Base-by-base conservation (phyloP, 257 asterid species). In the Marsdenia floribunda region DNA sequence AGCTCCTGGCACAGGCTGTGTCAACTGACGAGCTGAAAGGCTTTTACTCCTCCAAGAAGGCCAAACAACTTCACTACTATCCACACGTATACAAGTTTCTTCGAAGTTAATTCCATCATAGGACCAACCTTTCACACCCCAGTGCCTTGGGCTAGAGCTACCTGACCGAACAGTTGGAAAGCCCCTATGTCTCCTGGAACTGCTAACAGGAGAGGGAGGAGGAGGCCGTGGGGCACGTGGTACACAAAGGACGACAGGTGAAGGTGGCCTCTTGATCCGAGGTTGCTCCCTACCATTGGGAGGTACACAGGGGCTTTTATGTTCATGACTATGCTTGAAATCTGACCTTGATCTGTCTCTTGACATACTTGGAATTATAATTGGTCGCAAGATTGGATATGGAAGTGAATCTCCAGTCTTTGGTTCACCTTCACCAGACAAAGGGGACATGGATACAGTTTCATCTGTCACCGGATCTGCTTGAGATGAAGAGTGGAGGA, bases 41-140 rank as follows among this genome's bases (percentile, higher is more conserved):
- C 88, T 80, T 86, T 95, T 93, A 78, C 86, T 92, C 85, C 97
- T 92, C 99, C 99, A 95, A 79, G 98, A 82, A 76, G 99, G 96
- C 99, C 99, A 95, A 77, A 92, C 89, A 42, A 92, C 91, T 82
- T 92, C 99, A 85, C 86, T 88, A 79, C 96, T 95, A 88, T 89
- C 97, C 88, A 91, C 76, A 24, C 93, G 93, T 59, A 89, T 79
- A 82, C 92, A 87, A 61, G 96, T 83, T 81, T 95, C 99, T 83
- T 92, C 99, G 77, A 92, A 88, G 82, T 80, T 89, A 78, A 85
- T 87, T 78, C 93, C 98, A 75, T 95, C 98, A 73, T 92, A 97
- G 76, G 92, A 88, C 99, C 98, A 95, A 64, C 99, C 95, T 85
- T 89, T 95, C 66, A 92, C 96, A 80, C 99, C 99, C 98, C 97